phyloP scores from a whole-genome alignment of 176 grass and related monocot genomes.

The Dendrocalamus sinicus region DNA sequence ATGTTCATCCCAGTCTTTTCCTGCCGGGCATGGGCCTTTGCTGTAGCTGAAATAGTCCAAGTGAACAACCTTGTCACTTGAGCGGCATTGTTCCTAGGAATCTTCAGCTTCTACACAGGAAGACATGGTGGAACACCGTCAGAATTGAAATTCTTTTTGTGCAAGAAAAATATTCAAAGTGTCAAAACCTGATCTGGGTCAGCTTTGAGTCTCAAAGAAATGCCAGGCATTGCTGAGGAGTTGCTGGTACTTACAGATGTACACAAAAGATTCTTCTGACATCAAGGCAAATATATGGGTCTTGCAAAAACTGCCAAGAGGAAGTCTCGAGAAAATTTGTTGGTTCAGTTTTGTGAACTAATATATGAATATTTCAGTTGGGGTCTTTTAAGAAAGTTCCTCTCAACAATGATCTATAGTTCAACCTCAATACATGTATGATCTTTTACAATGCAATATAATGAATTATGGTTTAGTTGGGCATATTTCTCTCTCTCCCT shows the following conservation, averaged over 20 bases:
- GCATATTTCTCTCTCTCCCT: background rate
- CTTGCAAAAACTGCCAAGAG: conserved; percentile 50
- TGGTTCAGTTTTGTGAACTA: conserved; percentile 67
- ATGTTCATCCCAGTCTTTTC: conserved; percentile 64
- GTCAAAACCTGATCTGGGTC: conserved; percentile 32
- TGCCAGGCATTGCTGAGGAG: background rate
- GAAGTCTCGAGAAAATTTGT: conserved; percentile 60
- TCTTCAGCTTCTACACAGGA: conserved; percentile 35
- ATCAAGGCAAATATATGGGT: conserved; percentile 38
- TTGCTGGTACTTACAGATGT: conserved; percentile 35
- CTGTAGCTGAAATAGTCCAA: conserved; percentile 48
- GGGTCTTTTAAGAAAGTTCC: conserved; percentile 46
- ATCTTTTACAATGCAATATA: conserved; percentile 64
- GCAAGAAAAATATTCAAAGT: conserved; percentile 38
- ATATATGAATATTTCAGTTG: conserved; percentile 58
- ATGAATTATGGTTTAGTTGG: conserved; percentile 55
- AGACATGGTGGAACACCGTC: conserved; percentile 23
- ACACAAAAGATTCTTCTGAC: conserved; percentile 53
- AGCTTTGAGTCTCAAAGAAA: conserved; percentile 45
- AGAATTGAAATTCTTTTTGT: conserved; percentile 49
- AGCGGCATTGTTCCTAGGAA: conserved; percentile 32
- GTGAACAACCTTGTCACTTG: conserved; percentile 27
- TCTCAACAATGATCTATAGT: conserved; percentile 59
- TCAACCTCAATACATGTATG: conserved; percentile 67
- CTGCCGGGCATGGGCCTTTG: conserved; percentile 65